phyloP scores from a whole-genome alignment of 2,329 filamentous ascomycete species.

The Ceratocystis smalleyi region DNA sequence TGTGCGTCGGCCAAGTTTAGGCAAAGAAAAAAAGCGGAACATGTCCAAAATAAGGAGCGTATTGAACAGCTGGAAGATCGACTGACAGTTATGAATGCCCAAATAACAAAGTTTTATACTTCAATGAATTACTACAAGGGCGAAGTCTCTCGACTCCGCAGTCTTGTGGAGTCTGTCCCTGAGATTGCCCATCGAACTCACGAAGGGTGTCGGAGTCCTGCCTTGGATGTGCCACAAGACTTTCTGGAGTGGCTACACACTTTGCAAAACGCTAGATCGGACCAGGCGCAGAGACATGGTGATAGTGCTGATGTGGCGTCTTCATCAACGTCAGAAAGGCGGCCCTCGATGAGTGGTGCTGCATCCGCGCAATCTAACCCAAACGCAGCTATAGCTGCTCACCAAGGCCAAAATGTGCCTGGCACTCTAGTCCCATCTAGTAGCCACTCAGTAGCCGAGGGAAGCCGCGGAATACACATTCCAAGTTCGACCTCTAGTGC shows the following conservation, averaged over 20 bases:
- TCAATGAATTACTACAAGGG: background rate
- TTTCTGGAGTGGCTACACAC: background rate
- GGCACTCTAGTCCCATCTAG: background rate
- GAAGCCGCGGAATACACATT: background rate
- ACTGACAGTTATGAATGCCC: background rate
- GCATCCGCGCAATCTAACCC: background rate
- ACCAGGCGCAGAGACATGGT: background rate
- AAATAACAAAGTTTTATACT: background rate
- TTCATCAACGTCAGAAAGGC: background rate
- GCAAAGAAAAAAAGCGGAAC: conserved; percentile 68
- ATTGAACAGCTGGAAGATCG: conserved; percentile 11
- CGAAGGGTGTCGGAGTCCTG: background rate
- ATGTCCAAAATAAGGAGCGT: conserved; percentile 57
- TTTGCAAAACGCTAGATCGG: background rate
- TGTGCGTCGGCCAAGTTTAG: conserved; percentile 56
- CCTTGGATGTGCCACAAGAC: background rate
- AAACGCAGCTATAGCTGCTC: background rate
- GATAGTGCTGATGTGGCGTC: background rate
- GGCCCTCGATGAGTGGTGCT: background rate
- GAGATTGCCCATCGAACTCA: background rate
- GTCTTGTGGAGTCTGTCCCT: background rate
- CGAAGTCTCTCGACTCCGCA: background rate
- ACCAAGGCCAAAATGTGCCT: background rate
- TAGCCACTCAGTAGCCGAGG: background rate
- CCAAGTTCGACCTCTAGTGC: background rate